phyloP scores from a whole-genome alignment of 306 rosid species.

The Astragalus membranaceus region DNA sequence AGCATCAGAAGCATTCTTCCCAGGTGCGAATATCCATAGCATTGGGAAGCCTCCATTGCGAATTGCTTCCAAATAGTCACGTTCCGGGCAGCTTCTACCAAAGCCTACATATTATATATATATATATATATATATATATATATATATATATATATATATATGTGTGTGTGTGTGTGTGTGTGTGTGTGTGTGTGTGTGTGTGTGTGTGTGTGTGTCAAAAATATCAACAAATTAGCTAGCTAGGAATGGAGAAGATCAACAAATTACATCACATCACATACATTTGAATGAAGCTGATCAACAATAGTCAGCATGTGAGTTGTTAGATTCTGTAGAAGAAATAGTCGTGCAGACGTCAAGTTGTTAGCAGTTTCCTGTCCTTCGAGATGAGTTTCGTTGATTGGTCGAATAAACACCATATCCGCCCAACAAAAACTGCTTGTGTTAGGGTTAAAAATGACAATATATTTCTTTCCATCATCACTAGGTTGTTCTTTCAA shows the following conservation, averaged over 20 bases:
- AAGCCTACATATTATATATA: no score
- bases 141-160: no score
- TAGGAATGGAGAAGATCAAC: not conserved
- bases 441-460: constrained; percentile 64
- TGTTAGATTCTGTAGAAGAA: constrained; percentile 69
- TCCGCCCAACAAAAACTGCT: constrained; percentile 82
- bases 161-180: no score
- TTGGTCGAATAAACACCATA: constrained; percentile 55
- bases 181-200: no score
- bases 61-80: constrained; percentile 62
- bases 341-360: constrained; percentile 58
- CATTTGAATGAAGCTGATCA: constrained; percentile 74
- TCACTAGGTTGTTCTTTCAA: constrained; percentile 75
- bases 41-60: constrained; percentile 63
- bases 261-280: constrained; percentile 11
- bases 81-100: constrained; percentile 58
- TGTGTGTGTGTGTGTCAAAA: no score
- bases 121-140: no score
- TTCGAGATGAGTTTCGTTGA: constrained; percentile 49
- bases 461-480: constrained; percentile 60
- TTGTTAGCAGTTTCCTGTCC: constrained; percentile 72
- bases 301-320: constrained; percentile 61
- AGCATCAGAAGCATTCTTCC: constrained; percentile 76
- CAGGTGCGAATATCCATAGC: constrained; percentile 58
- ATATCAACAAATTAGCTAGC: no score